Evolutionary conservation across 2,329 filamentous ascomycete genomes (phyloP), one percentile per base, ranked within the genome.

Genomic region (Penicillium sp.): DNA sequence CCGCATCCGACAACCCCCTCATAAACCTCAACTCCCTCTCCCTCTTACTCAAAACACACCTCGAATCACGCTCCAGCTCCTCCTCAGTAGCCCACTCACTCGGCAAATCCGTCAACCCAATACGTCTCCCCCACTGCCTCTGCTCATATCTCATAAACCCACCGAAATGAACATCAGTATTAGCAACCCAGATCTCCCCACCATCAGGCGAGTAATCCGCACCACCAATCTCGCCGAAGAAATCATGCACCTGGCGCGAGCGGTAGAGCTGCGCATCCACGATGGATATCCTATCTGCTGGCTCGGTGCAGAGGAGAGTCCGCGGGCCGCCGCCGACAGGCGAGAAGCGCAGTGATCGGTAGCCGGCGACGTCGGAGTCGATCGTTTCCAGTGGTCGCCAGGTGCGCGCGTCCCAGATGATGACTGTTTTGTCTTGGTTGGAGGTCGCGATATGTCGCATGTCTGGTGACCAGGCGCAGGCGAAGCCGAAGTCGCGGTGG

Each of bases 391-490:
- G 59, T 10, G 64, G 49, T 12, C 63, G 62, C 68, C 72, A 73
- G 42, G 65, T 74, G 28, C 73, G 69, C 13, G 69, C 66, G 44
- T 75, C 73, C 72, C 72, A 75, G 56, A 75, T 73, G 29, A 74
- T 73, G 30, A 72, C 68, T 3, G 71, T 72, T 46, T 72, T 72
- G 56, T 75, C 73, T 49, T 75, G 73, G 51, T 75, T 74, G 50
- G 71, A 71, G 4, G 73, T 75, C 4, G 73, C 73, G 41, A 75
- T 67, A 41, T 75, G 72, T n/a, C 68, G 65, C 67, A 74, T 73
- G 56, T 75, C 73, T 0, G 71, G 71, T 2, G 72, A 73, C 73
- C 73, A 75, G 4, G 71, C 72, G 52, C 72, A 75, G 5, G 72
- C 72, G 49, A 75, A 75, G 14, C 72, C 73, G 53, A 69, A 75